Base-by-base conservation (phyloP, 306 rosid genomes). In the Lathyrus aphaca region DNA sequence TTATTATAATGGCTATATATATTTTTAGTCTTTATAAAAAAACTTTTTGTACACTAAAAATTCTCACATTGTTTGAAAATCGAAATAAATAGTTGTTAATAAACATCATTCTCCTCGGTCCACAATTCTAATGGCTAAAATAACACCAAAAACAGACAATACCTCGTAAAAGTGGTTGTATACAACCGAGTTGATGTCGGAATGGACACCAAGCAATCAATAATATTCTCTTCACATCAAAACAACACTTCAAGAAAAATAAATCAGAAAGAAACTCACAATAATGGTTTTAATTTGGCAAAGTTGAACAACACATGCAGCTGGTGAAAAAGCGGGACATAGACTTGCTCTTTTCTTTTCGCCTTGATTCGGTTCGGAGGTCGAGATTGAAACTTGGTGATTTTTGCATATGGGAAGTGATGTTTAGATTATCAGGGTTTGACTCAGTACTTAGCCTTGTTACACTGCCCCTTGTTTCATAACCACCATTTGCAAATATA, bases 331-430 rank as follows among this genome's bases (percentile, higher is more conserved):
- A 77, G 40, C 67, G 86, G 68, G 95, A 64, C 49, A 75, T 77
- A 23, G 49, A 53, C 69, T 74, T 88, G 21, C 85, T 79, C 77
- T 82, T 93, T 74, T 81, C 90, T 73, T 82, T 83, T 68, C 44
- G 18, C 11, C 49, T 82, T 21, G 50, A 83, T 84, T 83, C 86
- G 2, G 7, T 79, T 73, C 68, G 79, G 38, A 90, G 93, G 68
- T 90, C 81, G 70, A 85, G 80, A 55, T 84, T 86, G 77, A 93
- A 93, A 81, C 97, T 90, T 23, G 92, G 97, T 39, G 98, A 90
- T 67, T 90, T 88, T 48, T 89, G 86, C 56, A 88, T 86, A 75
- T 63, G 84, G 10, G 56, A 58, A 40, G 68, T 73, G 50, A 74
- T 72, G 65, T 40, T 74, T 69, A 65, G 61, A 82, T 78, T 68